Base-by-base conservation (phyloP, 805 yeast species). In the Starmera caribaea region DNA sequence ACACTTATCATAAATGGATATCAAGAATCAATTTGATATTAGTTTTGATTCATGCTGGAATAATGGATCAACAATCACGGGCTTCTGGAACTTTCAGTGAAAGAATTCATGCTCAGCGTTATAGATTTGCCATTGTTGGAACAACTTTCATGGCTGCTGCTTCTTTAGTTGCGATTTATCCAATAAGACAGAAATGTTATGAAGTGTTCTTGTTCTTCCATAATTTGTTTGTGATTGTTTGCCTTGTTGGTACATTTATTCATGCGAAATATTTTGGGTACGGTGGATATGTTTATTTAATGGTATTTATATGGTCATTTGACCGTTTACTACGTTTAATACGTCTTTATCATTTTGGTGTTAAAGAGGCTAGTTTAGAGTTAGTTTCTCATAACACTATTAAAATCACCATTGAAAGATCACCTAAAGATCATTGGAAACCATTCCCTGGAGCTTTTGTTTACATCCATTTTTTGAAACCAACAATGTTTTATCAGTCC, bases 1-100 rank as follows among this genome's bases (percentile, higher is more conserved):
- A 80, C 54, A 61, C 69, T 26, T 73, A 74, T 51, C 96, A 87
- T 58, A 79, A 74, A 56, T 79, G 81, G 79, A 58, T 69, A 12
- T 76, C 79, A 3, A 57, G 81, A 40, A 51, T 69, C 1, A 59
- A 65, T 49, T 16, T 33, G 13, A 14, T 73, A 11, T 58, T 74
- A 42, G 61, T 67, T 12, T 38, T 68, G 3, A 55, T 75, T 4
- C 87, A 79, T 47, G 65, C 65, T 12, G 51, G 62, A 30, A 66
- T 41, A 12, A 45, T 44, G 37, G 28, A 54, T 55, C 43, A 49
- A n/a, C 29, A 38, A 21, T 39, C 39, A n/a, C 57, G 58, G 0
- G 27, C 40, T 16, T 12, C 38, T 11, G 56, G 53, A 1, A 39
- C 43, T 1, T 40, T 38, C 16, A 5, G 31, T 4, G 27, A 42